A percentile compares a stretch with the other conserved stretches of the same genome.
Conservation (phyloP, 2,329 filamentous ascomycete genomes). For the Chalara sp. region DNA sequence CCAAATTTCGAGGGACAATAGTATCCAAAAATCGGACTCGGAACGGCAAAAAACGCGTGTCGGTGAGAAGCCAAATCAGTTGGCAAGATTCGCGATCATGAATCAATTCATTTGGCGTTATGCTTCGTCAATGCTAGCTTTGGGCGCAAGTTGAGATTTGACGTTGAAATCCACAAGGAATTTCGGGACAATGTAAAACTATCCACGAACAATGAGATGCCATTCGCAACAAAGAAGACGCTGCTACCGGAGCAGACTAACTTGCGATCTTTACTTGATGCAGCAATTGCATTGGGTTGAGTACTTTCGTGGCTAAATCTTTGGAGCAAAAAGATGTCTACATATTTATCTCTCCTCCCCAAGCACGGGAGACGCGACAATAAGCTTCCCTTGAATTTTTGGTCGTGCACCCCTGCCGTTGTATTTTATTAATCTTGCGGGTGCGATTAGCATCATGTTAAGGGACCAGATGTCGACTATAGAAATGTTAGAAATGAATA, state of each 20-base stretch:
- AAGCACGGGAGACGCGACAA: too few species aligned
- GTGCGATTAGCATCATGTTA: too few species aligned
- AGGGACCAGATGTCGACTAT: too few species aligned
- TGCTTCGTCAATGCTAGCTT: conserved; percentile 2
- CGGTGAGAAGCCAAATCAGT: conserved; percentile 4
- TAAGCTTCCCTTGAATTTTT: too few species aligned
- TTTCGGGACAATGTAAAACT: conserved; percentile 12
- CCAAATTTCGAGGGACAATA: conserved; percentile 2
- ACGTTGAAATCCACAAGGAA: neutral
- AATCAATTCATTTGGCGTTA: conserved; percentile 1
- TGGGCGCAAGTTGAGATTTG: conserved; percentile 11
- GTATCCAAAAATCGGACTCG: conserved; percentile 3
- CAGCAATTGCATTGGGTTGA: too few species aligned
- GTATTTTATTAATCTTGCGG: too few species aligned
- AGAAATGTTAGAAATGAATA: too few species aligned
- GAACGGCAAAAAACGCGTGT: conserved; percentile 8
- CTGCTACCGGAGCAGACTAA: conserved; percentile 7
- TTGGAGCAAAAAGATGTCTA: too few species aligned
- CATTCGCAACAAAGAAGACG: conserved; percentile 14
- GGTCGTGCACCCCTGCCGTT: too few species aligned
- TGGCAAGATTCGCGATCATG: neutral
- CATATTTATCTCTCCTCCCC: too few species aligned
- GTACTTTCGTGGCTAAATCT: too few species aligned
- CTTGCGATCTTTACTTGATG: neutral
- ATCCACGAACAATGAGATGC: conserved; percentile 13